Evolutionary conservation across 352 stramenopile genomes (phyloP), one percentile per base, ranked within the genome.

Genomic region (Globisporangium mamillatum): DNA sequence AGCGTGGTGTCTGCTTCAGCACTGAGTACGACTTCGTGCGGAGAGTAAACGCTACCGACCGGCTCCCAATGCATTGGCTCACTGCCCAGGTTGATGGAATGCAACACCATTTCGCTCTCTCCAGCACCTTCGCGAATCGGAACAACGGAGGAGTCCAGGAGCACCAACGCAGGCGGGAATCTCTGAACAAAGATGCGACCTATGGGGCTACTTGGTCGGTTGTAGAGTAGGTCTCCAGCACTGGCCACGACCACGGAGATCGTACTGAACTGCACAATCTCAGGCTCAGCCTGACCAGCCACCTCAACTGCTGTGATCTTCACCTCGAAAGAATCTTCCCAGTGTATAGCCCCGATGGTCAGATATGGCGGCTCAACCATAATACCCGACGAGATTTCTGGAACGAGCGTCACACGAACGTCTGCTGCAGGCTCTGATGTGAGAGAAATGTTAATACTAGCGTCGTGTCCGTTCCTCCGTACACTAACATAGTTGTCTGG

Each of bases 61-160:
- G 78, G 77, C 18, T 93, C 81, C 84, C 84, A 93, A 36, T 93
- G 68, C 72, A 91, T 86, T 0, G 82, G 84, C 58, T 91, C 82
- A 27, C 77, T 84, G 9, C 67, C 72, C 22, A 91, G 60, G 6
- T 59, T 44, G 24, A 91, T 4, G 1, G 70, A 60, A 60, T 93
- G 91, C 2, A 72, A 27, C 1, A 69, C 60, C 46, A 56, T 66
- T 0, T 68, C 69, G 16, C 69, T 71, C 62, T 67, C 67, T n/a
- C 68, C 68, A 60, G 66, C 75, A 66, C 84, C 83, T 72, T 91
- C 82, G 41, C 65, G 72, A 22, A 66, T 76, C 29, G 44, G 63
- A 6, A 69, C 48, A 44, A 63, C 50, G 5, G 75, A 81, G 18
- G 82, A 69, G 58, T 89, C 71, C 27, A 91, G 64, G 8, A 86